Evolutionary conservation across 2,329 filamentous ascomycete genomes (phyloP), one percentile per base, ranked within the genome.

Genomic region (Fusarium solani-melongenae): DNA sequence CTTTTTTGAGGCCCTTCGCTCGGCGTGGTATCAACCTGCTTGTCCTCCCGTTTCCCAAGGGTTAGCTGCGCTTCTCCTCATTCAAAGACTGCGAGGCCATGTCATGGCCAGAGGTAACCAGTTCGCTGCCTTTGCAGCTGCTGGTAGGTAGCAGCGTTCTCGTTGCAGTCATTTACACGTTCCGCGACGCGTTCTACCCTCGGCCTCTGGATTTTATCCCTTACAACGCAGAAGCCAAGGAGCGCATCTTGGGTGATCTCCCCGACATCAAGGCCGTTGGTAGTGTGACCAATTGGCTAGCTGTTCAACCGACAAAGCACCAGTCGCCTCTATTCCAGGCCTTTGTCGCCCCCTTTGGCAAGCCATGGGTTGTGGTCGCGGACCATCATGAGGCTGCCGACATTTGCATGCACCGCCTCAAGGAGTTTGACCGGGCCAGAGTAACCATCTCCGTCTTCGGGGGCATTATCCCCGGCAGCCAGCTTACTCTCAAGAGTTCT

Each of bases 371-470:
- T 15, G 60, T 74, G 10, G 59, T 74, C 15, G 66, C 69, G 11
- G 72, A 74, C 11, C 59, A 74, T n/a, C 53, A 74, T n/a, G 71
- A 72, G 6, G 69, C 69, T 0, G 60, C 69, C 14, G 72, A 74
- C 12, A 67, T 74, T 5, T 72, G 69, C 15, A 63, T 62, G 2
- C 71, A 57, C 7, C 59, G 72, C 15, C 20, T 64, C 20, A 74
- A 75, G 36, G 72, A 74, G 38, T 74, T 74, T 58, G 71, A 74
- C 17, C 31, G 66, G 4, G 71, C 64, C 5, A 38, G 36, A 0
- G 59, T 59, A 6, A 73, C 64, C 2, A 71, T 72, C 1, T 22
- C 60, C 14, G 1, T 71, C 11, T 69, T 74, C 6, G 15, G 53
- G 3, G 63, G 71, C 6, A 59, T 74, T 7, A 60, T 74, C 10